Evolutionary conservation across 2,329 filamentous ascomycete genomes (phyloP), one percentile per base, ranked within the genome.

Genomic region (Clarireedia monteithiana): DNA sequence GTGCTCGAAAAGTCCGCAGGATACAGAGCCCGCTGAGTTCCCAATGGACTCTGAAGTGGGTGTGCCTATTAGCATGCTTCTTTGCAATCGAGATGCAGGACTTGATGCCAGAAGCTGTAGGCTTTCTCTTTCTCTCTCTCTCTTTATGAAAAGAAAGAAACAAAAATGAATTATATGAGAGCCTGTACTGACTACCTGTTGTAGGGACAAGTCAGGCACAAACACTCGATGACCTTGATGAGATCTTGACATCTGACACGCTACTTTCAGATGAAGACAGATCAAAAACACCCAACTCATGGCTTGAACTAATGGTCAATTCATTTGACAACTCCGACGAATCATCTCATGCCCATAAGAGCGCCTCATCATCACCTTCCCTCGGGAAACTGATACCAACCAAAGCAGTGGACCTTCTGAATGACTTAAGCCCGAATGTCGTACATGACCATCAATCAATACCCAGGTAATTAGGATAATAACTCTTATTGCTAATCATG

Each of bases 401-500:
- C 14, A 39, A 57, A 27, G 53, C 58, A 44, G n/a, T 57, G 17
- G 58, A 61, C 23, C 59, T 61, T 26, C 20, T 58, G 3, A 50
- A 53, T 12, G 55, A 62, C 27, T 57, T 34, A 24, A 50, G 47
- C 15, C 53, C 47, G 14, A 48, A 44, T 27, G 12, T 54, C 14
- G 23, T 48, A n/a, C n/a, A 15, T 26, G 44, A 53, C 14, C 10
- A 7, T n/a, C 48, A 27, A 7, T 26, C 42, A 38, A 34, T 7
- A 20, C 42, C 45, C 38, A 34, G 34, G 52, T 54, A 49, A 34
- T 14, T 14, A n/a, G 12, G 5, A 6, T 12, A 4, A 34, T 34
- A 34, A 12, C 10, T 12, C 10, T 39, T n/a, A 10, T 39, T 27
- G 4, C 12, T 5, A 49, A 10, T 2, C 17, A 27, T 39, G n/a